Evolutionary conservation across 176 grass and related monocot genomes (phyloP), one percentile per base, ranked within the genome.

Genomic region (Stipa capillata): DNA sequence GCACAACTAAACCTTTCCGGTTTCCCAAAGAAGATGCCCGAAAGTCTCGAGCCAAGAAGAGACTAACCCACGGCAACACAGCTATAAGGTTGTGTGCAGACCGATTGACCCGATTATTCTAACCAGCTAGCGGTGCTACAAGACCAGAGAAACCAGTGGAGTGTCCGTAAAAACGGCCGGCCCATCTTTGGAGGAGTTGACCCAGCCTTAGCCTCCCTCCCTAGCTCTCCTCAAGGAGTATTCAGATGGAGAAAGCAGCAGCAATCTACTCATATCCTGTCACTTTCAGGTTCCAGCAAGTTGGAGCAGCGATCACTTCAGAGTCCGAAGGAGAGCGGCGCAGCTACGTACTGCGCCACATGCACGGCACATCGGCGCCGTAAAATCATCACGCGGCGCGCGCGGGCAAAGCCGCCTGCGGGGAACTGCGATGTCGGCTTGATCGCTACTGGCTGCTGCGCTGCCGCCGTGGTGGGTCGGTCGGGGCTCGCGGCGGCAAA

Each of bases 111-210:
- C 13, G 55, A 58, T 29, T 29, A 58, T 28, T 58, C 55, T 29
- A 28, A 43, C n/a, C 14, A 66, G 9, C 63, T 16, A 66, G 21
- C 1, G 13, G 5, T 41, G 23, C 20, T 40, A 20, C 62, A 18
- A 75, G 10, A 3, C 0, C 14, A 57, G 36, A 57, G 36, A 75
- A 75, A 13, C 9, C 24, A 7, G 21, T 29, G 35, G 8, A 4
- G 72, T 58, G n/a, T 40, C 14, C n/a, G 8, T 53, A 39, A n/a
- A 42, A 25, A 54, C 23, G 62, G 77, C 64, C 50, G 77, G 77
- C 49, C 78, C 78, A 80, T 80, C 50, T 80, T 80, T 69, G 18
- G 62, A 57, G 78, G 79, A 87, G 85, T 53, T 56, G 79, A 87
- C 73, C 53, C 8, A 18, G 20, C 59, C 27, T 18, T 24, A 56